Conservation (phyloP, 2,329 filamentous ascomycete species). For the Pestalotiopsis sp. region DNA sequence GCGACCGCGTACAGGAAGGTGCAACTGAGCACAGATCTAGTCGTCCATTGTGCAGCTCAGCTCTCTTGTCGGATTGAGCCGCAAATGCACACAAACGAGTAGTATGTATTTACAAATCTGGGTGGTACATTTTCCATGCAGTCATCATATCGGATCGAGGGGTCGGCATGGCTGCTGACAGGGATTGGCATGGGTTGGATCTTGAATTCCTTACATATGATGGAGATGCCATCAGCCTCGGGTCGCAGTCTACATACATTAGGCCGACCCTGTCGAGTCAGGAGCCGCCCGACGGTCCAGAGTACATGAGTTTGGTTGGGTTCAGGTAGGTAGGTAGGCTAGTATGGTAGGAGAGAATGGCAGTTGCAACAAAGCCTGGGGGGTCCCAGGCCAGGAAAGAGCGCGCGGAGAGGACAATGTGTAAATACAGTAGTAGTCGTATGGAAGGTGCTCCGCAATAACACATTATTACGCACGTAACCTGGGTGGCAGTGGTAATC, state of each 20-base stretch:
- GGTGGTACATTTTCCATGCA: neutral
- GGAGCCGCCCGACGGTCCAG: neutral
- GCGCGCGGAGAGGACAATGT: neutral
- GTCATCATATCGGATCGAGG: neutral
- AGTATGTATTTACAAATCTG: neutral
- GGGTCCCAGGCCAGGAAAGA: neutral
- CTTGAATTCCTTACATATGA: neutral
- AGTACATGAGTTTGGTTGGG: neutral
- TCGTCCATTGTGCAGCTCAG: no score
- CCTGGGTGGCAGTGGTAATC: neutral
- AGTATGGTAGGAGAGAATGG: neutral
- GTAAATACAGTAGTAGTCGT: neutral
- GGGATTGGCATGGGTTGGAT: neutral
- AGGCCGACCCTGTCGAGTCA: conserved; percentile 1
- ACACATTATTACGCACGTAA: neutral
- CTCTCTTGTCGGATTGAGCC: no score
- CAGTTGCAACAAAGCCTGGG: neutral
- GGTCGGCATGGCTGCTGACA: neutral
- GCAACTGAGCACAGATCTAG: no score
- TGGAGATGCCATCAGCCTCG: neutral
- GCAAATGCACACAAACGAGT: no score
- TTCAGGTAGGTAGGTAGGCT: neutral
- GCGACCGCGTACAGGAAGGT: no score
- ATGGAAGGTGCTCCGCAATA: neutral
- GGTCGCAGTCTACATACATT: neutral